Evolutionary conservation across 2,329 filamentous ascomycete genomes (phyloP).

Genomic region (Colletotrichum navitas): DNA sequence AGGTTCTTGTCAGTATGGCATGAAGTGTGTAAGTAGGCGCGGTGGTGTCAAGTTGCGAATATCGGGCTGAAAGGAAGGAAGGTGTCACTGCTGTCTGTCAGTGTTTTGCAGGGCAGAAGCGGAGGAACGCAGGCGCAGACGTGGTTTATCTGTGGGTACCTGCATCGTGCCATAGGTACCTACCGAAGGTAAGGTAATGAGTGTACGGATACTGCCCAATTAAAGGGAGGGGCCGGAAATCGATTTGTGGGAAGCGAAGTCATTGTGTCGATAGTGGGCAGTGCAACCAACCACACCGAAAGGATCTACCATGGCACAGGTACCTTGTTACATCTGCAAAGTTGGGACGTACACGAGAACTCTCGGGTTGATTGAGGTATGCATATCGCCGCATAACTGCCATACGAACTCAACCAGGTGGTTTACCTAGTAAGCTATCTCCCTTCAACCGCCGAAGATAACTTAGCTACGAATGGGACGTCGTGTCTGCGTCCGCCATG

Average conservation of each 20-base stretch:
- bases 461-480: constrained; percentile 26
- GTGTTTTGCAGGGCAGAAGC: background rate
- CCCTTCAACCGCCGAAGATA: background rate
- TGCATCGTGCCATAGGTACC: too few species aligned
- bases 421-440: background rate
- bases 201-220: too few species aligned
- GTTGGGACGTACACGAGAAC: too few species aligned
- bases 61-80: background rate
- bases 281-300: too few species aligned
- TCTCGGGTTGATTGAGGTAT: too few species aligned
- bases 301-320: too few species aligned
- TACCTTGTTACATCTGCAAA: too few species aligned
- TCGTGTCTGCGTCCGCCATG: constrained; percentile 26
- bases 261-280: too few species aligned
- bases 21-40: background rate
- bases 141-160: background rate
- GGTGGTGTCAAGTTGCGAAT: constrained; percentile 1
- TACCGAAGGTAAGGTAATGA: too few species aligned
- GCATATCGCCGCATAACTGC: background rate
- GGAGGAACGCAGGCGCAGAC: background rate
- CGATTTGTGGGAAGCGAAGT: too few species aligned
- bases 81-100: constrained; percentile 4
- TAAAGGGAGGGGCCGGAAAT: too few species aligned
- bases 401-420: background rate
- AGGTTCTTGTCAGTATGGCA: background rate